A percentile compares a stretch with the other conserved stretches of the same genome.
These are phyloP conservation scores for Penicillium sp. DNA, from an alignment of 2,329 filamentous ascomycete species.

Conservation along the genomic window DNA sequence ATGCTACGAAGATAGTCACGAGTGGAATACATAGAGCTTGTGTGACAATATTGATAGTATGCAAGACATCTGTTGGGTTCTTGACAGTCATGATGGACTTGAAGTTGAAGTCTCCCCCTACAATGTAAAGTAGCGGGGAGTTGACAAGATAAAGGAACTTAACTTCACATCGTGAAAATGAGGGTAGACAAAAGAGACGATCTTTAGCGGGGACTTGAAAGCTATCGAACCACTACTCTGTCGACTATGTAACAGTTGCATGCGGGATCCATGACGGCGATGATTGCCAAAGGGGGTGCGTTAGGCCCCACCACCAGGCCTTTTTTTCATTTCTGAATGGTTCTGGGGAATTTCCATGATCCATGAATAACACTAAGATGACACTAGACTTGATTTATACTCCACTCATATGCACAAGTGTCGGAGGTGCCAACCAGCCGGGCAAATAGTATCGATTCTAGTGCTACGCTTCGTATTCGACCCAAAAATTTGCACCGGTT, in stretches of 20 bases:
- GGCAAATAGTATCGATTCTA: constrained; percentile 2
- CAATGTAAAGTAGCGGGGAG: not conserved
- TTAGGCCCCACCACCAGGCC: constrained; percentile 5
- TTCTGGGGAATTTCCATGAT: constrained; percentile 5
- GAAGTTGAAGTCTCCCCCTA: not conserved
- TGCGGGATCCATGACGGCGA: not conserved
- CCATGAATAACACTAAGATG: not conserved
- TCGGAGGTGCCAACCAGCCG: not conserved
- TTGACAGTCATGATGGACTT: constrained; percentile 20
- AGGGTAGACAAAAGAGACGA: not conserved
- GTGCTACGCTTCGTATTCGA: constrained; percentile 11
- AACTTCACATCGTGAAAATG: constrained; percentile 2
- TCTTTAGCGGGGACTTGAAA: not conserved
- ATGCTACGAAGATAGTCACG: constrained; percentile 30
- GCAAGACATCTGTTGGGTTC: constrained; percentile 27
- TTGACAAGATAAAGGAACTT: constrained; percentile 2
- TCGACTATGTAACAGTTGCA: not conserved
- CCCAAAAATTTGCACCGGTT: constrained; percentile 2
- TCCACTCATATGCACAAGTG: constrained; percentile 2
- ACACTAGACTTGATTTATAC: not conserved
- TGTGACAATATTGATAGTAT: constrained; percentile 36
- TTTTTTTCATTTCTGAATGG: not conserved
- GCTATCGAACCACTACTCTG: constrained; percentile 2
- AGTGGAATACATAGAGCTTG: constrained; percentile 38
- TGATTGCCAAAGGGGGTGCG: constrained; percentile 3